Base-by-base conservation (phyloP, 139 green algal genomes). In the Chlamydomonas eustigma region DNA sequence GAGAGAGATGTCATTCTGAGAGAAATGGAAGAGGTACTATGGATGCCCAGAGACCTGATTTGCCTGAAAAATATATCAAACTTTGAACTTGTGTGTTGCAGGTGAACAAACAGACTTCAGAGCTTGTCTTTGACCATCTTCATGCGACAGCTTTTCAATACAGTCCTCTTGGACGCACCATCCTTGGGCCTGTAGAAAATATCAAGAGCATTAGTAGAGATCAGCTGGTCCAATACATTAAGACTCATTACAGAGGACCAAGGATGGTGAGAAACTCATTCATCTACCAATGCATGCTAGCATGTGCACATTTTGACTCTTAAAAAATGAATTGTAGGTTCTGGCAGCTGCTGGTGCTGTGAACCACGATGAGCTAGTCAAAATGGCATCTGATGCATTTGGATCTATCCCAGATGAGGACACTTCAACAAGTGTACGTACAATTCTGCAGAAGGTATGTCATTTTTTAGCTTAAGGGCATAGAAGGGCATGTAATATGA, bases 61-160 rank as follows among this genome's bases (percentile, higher is more conserved):
- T n/a, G n/a, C n/a, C n/a, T n/a, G n/a, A n/a, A n/a, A n/a, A n/a
- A n/a, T n/a, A n/a, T n/a, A n/a, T n/a, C n/a, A n/a, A n/a, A n/a
- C n/a, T n/a, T n/a, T n/a, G n/a, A n/a, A n/a, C n/a, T n/a, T n/a
- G n/a, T 68, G 2, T 34, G 33, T 34, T 70, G 63, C 81, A 89
- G 85, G 79, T 88, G 38, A 88, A 90, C 79, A 88, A 90, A 78
- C 83, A 88, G 75, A 86, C 81, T 6, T 84, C 76, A 36, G 83
- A 90, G 83, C 81, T 90, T 32, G 83, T 99, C 32, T 98, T 99
- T 82, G 96, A 99, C 87, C 96, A 99, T 83, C 88, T 99, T 76
- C 96, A 99, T 78, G 95, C 96, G 32, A 99, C 96, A 37, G 96
- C 96, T 1, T 99, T 99, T 87, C 96, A 99, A 89, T 81, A 93